These are phyloP conservation scores for Entrophospora sp. DNA, from an alignment of 192 early-diverging fungal genomes.

Conservation along the genomic window DNA sequence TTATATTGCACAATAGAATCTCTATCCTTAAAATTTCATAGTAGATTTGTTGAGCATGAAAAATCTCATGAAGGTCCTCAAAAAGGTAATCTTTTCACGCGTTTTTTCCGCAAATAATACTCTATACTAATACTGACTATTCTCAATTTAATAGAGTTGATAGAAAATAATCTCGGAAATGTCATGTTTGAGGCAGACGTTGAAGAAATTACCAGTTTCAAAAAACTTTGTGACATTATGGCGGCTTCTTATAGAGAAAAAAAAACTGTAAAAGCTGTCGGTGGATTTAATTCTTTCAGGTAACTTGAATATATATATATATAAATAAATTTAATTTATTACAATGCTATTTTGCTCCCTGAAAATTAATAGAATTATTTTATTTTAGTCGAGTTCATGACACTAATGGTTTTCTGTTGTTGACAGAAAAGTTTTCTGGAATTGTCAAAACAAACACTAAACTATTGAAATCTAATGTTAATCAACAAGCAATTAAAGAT, in stretches of 20 bases:
- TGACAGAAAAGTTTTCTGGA: neutral
- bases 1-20: no score
- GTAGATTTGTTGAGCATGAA: no score
- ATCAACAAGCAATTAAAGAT: neutral
- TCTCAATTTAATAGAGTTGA: neutral
- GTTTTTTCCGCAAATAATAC: no score
- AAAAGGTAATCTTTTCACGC: no score
- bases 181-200: neutral
- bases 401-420: neutral
- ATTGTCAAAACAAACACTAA: neutral
- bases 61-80: no score
- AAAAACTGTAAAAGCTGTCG: conserved; percentile 5
- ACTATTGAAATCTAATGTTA: neutral
- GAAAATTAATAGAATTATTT: no score
- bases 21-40: no score
- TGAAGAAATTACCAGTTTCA: neutral
- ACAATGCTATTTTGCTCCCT: no score
- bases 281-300: neutral
- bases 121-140: no score
- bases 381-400: neutral
- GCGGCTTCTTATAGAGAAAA: neutral
- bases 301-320: neutral
- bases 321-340: neutral
- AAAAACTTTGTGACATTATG: neutral
- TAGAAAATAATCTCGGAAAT: neutral